Evolutionary conservation across 1,284 basidiomycete genomes (phyloP).

Genomic region (Melampsora larici-populina): DNA sequence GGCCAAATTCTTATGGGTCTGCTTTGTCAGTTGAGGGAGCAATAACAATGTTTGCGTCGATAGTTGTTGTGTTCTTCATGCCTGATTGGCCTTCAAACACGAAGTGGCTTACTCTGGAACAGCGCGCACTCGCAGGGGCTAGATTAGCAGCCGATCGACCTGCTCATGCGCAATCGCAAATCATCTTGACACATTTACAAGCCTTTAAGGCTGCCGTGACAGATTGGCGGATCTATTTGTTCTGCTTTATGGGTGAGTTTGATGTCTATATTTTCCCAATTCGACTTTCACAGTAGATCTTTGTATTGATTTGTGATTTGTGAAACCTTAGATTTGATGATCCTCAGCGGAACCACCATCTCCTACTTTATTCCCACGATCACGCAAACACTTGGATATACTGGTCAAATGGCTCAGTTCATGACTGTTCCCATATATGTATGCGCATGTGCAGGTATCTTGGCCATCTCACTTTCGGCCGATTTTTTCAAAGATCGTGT

Average conservation of each 20-base stretch:
- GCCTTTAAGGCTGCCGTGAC: slow-evolving; percentile 51
- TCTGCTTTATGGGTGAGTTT: slow-evolving; percentile 51
- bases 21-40: slow-evolving; percentile 19
- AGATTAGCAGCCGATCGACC: slow-evolving; percentile 56
- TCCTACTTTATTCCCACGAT: slow-evolving; percentile 58
- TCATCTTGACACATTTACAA: slow-evolving; percentile 48
- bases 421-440: slow-evolving; percentile 58
- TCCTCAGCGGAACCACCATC: slow-evolving; percentile 55
- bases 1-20: not conserved
- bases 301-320: not conserved
- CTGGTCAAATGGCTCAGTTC: slow-evolving; percentile 55
- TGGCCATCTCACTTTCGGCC: slow-evolving; percentile 52
- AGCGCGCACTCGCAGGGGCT: slow-evolving; percentile 55
- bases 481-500: slow-evolving; percentile 16
- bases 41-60: slow-evolving; percentile 22
- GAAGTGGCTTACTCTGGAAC: slow-evolving; percentile 56
- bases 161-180: slow-evolving; percentile 49
- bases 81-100: slow-evolving; percentile 56
- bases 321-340: slow-evolving; percentile 5
- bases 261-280: slow-evolving; percentile 4
- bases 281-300: not conserved
- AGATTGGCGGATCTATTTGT: slow-evolving; percentile 53
- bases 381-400: slow-evolving; percentile 54
- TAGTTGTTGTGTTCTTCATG: slow-evolving; percentile 51
- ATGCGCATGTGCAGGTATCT: slow-evolving; percentile 54